Percentiles rank a stretch among this genome's conserved stretches.
Conservation (phyloP, 805 yeast genomes). For the Vanderwaltozyma yarrowii region DNA sequence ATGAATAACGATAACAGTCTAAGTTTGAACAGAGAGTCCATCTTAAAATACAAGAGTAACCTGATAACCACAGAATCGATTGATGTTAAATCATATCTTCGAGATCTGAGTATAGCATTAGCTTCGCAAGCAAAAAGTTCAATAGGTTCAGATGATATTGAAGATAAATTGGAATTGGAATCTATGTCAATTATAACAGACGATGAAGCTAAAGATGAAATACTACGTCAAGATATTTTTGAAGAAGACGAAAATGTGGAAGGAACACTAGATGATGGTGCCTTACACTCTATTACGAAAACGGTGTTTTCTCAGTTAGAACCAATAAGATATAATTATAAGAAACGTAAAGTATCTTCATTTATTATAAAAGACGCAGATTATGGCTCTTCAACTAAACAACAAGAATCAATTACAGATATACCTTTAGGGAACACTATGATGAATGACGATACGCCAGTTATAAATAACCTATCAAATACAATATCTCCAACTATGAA, state of each 20-base stretch:
- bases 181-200: slow-evolving; percentile 2
- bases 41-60: not conserved
- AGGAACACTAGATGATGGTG: too few relatives aligned
- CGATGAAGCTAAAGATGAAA: not conserved
- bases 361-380: slow-evolving; percentile 3
- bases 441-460: too few relatives aligned
- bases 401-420: not conserved
- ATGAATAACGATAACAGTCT: not conserved
- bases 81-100: slow-evolving; percentile 14
- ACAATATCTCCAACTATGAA: too few relatives aligned
- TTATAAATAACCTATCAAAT: too few relatives aligned
- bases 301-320: slow-evolving; percentile 2
- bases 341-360: slow-evolving; percentile 5
- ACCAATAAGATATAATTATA: slow-evolving; percentile 1
- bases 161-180: not conserved
- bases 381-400: not conserved
- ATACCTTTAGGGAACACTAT: too few relatives aligned
- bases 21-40: too few relatives aligned
- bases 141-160: not conserved
- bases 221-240: not conserved
- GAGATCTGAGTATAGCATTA: slow-evolving; percentile 18
- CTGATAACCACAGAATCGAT: slow-evolving; percentile 4
- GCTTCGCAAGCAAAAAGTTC: slow-evolving; percentile 9
- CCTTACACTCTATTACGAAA: not conserved
- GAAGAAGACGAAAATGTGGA: too few relatives aligned